A percentile compares a stretch with the other conserved stretches of the same genome.
phyloP scores from a whole-genome alignment of 2,329 filamentous ascomycete genomes.

The Stagonosporopsis chrysanthemi region DNA sequence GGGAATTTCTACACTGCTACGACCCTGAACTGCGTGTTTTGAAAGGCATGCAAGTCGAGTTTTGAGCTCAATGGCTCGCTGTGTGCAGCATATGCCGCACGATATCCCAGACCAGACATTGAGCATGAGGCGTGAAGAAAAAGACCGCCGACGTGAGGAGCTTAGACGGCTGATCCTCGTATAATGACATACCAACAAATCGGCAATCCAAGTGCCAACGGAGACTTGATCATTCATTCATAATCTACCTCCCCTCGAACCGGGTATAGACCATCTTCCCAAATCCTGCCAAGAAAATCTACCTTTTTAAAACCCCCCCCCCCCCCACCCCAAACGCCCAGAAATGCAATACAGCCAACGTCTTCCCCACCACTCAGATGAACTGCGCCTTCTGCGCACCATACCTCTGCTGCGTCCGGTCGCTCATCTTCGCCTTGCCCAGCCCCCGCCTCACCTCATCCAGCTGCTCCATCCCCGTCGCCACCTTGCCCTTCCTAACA shows the following conservation, averaged over 20 bases:
- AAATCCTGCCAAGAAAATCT: neutral
- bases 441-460: constrained; percentile 86
- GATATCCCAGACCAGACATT: neutral
- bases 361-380: neutral
- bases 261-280: neutral
- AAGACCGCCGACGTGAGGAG: too few relatives aligned
- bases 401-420: constrained; percentile 30
- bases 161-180: neutral
- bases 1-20: neutral
- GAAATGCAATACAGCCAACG: constrained; percentile 10
- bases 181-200: neutral
- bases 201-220: too few relatives aligned
- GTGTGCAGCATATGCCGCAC: neutral
- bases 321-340: constrained; percentile 10
- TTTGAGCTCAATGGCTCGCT: too few relatives aligned
- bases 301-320: constrained; percentile 3
- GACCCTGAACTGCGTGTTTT: neutral
- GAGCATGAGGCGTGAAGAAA: neutral
- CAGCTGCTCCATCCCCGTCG: constrained; percentile 84
- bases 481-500: constrained; percentile 81
- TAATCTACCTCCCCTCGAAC: constrained; percentile 2
- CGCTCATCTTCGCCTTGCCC: constrained; percentile 73
- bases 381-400: constrained; percentile 16
- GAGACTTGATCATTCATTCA: constrained; percentile 12
- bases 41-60: too few relatives aligned